These are phyloP conservation scores for Tylopilus intermedius DNA, from an alignment of 768 basidiomycete species.

Conservation along the genomic window DNA sequence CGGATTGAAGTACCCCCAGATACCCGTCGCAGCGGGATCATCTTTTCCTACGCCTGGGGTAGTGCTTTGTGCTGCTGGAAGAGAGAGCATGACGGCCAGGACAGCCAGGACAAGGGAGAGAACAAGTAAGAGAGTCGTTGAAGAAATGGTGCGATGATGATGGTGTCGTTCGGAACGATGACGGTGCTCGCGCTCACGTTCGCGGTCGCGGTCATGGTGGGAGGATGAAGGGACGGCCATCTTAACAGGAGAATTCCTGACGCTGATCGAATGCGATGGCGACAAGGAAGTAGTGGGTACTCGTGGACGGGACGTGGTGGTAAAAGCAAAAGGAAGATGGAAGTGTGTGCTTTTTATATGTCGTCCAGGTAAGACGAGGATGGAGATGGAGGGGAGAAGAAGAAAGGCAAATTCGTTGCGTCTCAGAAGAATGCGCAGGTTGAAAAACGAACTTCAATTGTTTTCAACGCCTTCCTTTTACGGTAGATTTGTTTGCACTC, in stretches of 20 bases:
- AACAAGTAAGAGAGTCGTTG: constrained; percentile 82
- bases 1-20: constrained; percentile 72
- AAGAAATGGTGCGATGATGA: constrained; percentile 82
- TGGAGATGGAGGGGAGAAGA: constrained; percentile 8
- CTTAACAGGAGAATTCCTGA: constrained; percentile 42
- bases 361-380: constrained; percentile 20
- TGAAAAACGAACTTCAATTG: constrained; percentile 24
- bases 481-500: constrained; percentile 24
- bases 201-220: constrained; percentile 59
- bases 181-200: constrained; percentile 51
- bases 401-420: constrained; percentile 10
- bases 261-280: constrained; percentile 59
- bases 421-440: constrained; percentile 16
- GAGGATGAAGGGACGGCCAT: constrained; percentile 88
- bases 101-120: constrained; percentile 83
- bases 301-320: constrained; percentile 65
- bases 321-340: constrained; percentile 20
- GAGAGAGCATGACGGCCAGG: constrained; percentile 85
- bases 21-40: constrained; percentile 43
- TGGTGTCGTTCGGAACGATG: constrained; percentile 63
- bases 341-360: not conserved
- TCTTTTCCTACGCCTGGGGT: constrained; percentile 29
- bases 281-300: constrained; percentile 68
- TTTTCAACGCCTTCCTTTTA: constrained; percentile 20
- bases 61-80: constrained; percentile 54